Percentiles rank a stretch among this genome's conserved stretches.
Evolutionary conservation across 805 yeast genomes (phyloP).

Genomic region (Candida nemodendra): DNA sequence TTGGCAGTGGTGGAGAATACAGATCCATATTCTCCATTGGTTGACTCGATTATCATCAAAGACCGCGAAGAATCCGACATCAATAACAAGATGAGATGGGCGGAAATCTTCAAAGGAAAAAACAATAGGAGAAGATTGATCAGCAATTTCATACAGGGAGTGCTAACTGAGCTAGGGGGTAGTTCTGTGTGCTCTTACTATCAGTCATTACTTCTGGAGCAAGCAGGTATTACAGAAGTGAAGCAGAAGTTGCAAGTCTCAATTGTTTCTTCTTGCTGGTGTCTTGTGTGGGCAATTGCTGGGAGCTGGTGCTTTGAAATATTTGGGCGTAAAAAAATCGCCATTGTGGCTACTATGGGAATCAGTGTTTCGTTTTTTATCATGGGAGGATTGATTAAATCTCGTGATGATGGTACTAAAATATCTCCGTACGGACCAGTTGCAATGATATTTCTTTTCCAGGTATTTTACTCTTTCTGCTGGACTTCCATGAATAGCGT

Average conservation of each 20-base stretch:
- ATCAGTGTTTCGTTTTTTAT: constrained; percentile 18
- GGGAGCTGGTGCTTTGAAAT: constrained; percentile 20
- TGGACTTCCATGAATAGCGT: constrained; percentile 45
- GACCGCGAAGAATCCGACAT: constrained; percentile 9
- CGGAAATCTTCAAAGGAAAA: constrained; percentile 36
- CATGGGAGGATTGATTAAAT: constrained; percentile 20
- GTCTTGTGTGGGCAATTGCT: constrained; percentile 16
- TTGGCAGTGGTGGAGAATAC: constrained; percentile 36
- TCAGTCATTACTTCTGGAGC: constrained; percentile 33
- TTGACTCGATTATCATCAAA: constrained; percentile 31
- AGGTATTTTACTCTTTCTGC: constrained; percentile 41
- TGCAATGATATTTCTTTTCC: constrained; percentile 52
- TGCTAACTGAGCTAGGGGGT: constrained; percentile 41
- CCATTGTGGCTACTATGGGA: constrained; percentile 13
- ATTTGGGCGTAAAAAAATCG: constrained; percentile 19
- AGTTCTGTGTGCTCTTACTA: constrained; percentile 48
- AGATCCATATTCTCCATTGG: constrained; percentile 28
- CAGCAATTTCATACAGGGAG: constrained; percentile 18
- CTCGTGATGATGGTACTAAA: constrained; percentile 9
- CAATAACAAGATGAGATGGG: constrained; percentile 29
- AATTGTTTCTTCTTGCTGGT: constrained; percentile 17
- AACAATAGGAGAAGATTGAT: constrained; percentile 26
- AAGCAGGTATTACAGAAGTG: constrained; percentile 19
- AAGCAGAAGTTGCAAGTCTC: constrained; percentile 24
- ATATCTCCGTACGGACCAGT: constrained; percentile 30